A percentile compares a stretch with the other conserved stretches of the same genome.
Conservation (phyloP, 805 yeast genomes). For the Tetrapisispora pingtungensis region DNA sequence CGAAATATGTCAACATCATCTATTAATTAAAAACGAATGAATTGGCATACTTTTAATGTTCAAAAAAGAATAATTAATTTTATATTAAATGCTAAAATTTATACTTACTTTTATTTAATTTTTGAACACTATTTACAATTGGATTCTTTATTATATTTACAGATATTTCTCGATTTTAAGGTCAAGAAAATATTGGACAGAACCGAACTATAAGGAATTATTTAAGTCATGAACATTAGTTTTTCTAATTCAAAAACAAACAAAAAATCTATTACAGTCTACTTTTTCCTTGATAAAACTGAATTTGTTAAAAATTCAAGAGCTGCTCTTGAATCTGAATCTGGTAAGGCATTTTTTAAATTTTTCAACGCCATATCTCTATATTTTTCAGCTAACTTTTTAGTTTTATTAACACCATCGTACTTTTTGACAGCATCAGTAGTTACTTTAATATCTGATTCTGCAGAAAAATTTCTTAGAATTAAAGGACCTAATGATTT, state of each 20-base stretch:
- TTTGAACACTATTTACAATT: neutral
- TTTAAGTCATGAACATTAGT: neutral
- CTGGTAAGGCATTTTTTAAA: conserved; percentile 60
- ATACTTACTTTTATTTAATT: neutral
- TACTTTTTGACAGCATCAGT: conserved; percentile 59
- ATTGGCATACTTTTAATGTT: too few species aligned
- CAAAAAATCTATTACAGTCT: conserved; percentile 2
- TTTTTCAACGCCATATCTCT: conserved; percentile 66
- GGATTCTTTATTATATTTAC: too few species aligned
- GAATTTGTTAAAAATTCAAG: conserved; percentile 75
- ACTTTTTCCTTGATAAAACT: conserved; percentile 72
- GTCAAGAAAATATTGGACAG: neutral
- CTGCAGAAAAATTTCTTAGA: conserved; percentile 65
- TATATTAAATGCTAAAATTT: neutral
- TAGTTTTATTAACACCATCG: conserved; percentile 69
- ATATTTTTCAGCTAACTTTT: conserved; percentile 65
- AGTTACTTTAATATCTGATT: conserved; percentile 82
- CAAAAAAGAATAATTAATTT: neutral
- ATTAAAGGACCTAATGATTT: conserved; percentile 81
- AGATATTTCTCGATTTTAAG: too few species aligned
- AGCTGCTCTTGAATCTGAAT: conserved; percentile 82
- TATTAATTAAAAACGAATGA: too few species aligned
- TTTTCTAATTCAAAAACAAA: neutral
- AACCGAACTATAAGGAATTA: neutral
- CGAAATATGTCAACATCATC: too few species aligned